Evolutionary conservation across 352 stramenopile species (phyloP).

Genomic region (Globisporangium barbulae): DNA sequence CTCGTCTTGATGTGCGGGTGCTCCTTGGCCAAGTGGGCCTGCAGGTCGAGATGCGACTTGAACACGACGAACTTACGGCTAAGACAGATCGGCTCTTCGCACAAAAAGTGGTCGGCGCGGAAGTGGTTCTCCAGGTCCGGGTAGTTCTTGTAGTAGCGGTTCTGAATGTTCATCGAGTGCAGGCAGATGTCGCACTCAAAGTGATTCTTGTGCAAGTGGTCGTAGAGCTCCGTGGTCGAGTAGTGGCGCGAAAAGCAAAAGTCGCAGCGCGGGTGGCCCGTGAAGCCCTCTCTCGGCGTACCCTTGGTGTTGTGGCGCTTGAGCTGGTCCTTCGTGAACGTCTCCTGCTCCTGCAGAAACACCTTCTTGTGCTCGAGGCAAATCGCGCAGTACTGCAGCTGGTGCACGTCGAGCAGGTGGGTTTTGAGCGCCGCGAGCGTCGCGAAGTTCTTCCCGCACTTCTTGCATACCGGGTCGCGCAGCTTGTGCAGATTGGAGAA

Average conservation of each 20-base stretch:
- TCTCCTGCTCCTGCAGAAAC: constrained; percentile 76
- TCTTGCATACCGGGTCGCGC: constrained; percentile 65
- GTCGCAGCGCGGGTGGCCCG: constrained; percentile 84
- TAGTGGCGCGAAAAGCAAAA: constrained; percentile 89
- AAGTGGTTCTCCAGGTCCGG: constrained; percentile 90
- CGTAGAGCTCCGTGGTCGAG: constrained; percentile 83
- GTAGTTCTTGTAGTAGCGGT: constrained; percentile 92
- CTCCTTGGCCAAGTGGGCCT: constrained; percentile 75
- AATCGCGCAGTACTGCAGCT: constrained; percentile 76
- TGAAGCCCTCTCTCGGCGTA: constrained; percentile 69
- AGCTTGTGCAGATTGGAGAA: constrained; percentile 58
- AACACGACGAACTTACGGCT: constrained; percentile 90
- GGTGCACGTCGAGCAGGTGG: constrained; percentile 70
- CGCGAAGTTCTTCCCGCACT: constrained; percentile 73
- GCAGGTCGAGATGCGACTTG: constrained; percentile 81
- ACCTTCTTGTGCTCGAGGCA: constrained; percentile 89
- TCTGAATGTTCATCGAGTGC: constrained; percentile 69
- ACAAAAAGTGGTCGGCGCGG: constrained; percentile 85
- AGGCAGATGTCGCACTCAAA: constrained; percentile 91
- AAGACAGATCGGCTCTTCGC: constrained; percentile 80
- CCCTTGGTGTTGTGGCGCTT: constrained; percentile 77
- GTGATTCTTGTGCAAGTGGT: constrained; percentile 90
- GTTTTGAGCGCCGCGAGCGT: constrained; percentile 64
- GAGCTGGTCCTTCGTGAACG: constrained; percentile 75
- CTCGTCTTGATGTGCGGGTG: constrained; percentile 85